Base-by-base conservation (phyloP, 75 land plant species). In the Isoetes taiwanensis region DNA sequence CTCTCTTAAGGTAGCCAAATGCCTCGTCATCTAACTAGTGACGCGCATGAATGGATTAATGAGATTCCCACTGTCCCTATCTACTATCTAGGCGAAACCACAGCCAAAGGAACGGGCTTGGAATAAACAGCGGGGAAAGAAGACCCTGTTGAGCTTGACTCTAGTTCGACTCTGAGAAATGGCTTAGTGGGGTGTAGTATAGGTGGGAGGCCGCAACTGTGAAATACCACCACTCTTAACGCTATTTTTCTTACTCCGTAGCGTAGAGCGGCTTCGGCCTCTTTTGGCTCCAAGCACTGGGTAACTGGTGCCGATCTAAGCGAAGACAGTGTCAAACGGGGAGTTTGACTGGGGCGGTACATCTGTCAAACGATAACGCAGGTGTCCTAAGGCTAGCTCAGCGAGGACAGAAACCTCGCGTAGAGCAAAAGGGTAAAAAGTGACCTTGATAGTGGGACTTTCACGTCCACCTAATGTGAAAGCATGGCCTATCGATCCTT, bases 401-500 rank as follows among this genome's bases (percentile, higher is more conserved):
- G 52, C 0, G 14, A 0, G 52, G 52, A 48, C 52, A 48, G 52
- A 48, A 48, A 48, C 52, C 52, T 0, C 14, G 0, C 52, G 1
- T 48, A 1, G n/a, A n/a, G n/a, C 57, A 63, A 76, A 76, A 73
- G 65, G 76, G 71, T 73, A 73, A 73, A 73, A 72, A n/a, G n/a
- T n/a, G 63, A 63, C 65, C 68, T 39, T 72, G 59, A 64, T 57
- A 65, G 64, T 72, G 43, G 65, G 75, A 73, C 63, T 59, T 72
- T 64, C 62, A 73, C 37, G 74, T 64, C 59, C 65, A 65, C 63
- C 59, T 64, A 71, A 56, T 29, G 62, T 72, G 75, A 73, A 73
- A 67, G 76, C 58, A 69, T 73, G 76, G 76, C 72, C 66, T 73
- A 73, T 73, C 62, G 63, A 73, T 73, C 71, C 76, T 73, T 73